Evolutionary conservation across 305 asterid genomes (phyloP).

Genomic region (Caryopteris hybrid): DNA sequence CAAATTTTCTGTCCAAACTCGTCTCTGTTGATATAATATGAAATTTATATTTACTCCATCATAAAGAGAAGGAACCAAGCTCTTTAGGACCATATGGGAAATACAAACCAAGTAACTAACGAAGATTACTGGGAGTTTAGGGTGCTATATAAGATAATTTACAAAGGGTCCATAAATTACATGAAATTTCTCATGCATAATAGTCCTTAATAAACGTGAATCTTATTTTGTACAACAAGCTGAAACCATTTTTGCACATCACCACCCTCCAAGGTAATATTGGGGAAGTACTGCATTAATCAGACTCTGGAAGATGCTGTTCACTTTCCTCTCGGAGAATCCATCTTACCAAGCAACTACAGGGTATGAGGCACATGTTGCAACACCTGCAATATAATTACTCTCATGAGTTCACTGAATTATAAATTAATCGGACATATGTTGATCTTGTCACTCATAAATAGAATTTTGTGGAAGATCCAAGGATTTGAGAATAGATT

Average conservation of each 20-base stretch:
- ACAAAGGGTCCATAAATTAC: conserved; percentile 26
- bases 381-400: conserved; percentile 42
- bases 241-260: conserved; percentile 10
- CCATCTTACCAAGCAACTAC: conserved; percentile 38
- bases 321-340: not conserved
- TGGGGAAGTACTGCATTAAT: no score
- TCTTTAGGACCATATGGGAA: no score
- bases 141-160: not conserved
- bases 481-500: no score
- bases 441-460: no score
- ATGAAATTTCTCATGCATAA: not conserved
- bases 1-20: no score
- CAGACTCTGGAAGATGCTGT: not conserved
- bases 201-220: not conserved
- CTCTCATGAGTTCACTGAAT: conserved; percentile 14
- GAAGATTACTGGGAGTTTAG: not conserved
- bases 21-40: no score
- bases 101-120: not conserved
- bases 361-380: conserved; percentile 94
- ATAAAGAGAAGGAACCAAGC: no score
- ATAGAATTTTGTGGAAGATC: not conserved
- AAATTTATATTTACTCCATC: no score
- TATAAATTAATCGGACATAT: no score
- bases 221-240: conserved; percentile 28
- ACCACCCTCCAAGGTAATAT: not conserved